These are phyloP conservation scores for Pythium myriotylum DNA, from an alignment of 352 stramenopile species.

Conservation along the genomic window DNA sequence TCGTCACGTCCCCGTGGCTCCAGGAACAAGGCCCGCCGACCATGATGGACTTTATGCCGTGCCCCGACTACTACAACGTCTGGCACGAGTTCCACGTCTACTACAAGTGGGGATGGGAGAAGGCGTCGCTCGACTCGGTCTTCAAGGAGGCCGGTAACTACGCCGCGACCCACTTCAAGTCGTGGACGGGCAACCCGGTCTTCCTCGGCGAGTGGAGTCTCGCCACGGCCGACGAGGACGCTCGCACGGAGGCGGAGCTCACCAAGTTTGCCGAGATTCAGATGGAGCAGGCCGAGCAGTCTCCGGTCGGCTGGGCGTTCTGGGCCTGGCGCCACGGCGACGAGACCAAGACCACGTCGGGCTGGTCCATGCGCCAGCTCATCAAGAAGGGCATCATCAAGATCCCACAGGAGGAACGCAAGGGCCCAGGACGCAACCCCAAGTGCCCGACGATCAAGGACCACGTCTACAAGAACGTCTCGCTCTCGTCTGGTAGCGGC, in stretches of 20 bases:
- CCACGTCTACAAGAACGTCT: slow-evolving; percentile 16
- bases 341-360: slow-evolving; percentile 20
- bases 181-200: slow-evolving; percentile 38
- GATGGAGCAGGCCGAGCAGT: slow-evolving; percentile 32
- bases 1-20: slow-evolving; percentile 51
- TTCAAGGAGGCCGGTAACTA: slow-evolving; percentile 21
- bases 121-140: slow-evolving; percentile 19
- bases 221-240: slow-evolving; percentile 30
- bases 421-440: slow-evolving; percentile 9
- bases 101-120: slow-evolving; percentile 53
- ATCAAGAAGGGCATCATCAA: slow-evolving; percentile 23
- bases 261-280: slow-evolving; percentile 33
- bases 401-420: slow-evolving; percentile 10
- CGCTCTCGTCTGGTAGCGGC: neutral
- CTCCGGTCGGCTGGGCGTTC: slow-evolving; percentile 26
- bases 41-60: slow-evolving; percentile 38
- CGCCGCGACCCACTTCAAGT: slow-evolving; percentile 21
- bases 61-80: slow-evolving; percentile 45
- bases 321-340: slow-evolving; percentile 30
- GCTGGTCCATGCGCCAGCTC: slow-evolving; percentile 31
- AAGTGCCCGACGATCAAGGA: slow-evolving; percentile 20
- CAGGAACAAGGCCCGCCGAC: slow-evolving; percentile 40
- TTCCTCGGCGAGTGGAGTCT: slow-evolving; percentile 66
- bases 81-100: slow-evolving; percentile 67
- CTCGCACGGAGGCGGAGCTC: slow-evolving; percentile 35